Conservation (phyloP, 345 rosid species). For the Citrus unshiu region DNA sequence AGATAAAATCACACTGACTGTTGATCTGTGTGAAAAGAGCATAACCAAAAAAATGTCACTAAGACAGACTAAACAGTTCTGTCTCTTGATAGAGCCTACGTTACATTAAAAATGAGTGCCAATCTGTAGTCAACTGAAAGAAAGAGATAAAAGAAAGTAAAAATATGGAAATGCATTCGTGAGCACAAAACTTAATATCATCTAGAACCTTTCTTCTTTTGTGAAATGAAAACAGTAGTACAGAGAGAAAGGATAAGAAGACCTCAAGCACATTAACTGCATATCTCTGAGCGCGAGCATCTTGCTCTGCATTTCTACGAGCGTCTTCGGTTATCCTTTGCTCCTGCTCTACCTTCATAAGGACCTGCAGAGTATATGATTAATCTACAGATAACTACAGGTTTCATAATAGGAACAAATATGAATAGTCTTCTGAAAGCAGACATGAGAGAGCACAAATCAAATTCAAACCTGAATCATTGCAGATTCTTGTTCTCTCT, state of each 20-base stretch:
- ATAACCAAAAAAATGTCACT: background rate
- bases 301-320: conserved; percentile 70
- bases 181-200: background rate
- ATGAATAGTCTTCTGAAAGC: conserved; percentile 1
- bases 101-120: background rate
- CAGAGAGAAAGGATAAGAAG: background rate
- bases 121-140: background rate
- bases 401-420: background rate
- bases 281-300: conserved; percentile 65
- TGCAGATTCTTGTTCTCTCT: conserved; percentile 86
- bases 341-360: conserved; percentile 85
- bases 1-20: background rate
- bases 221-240: background rate
- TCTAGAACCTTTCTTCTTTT: background rate
- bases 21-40: conserved; percentile 1
- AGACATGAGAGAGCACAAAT: background rate
- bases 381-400: conserved; percentile 4
- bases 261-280: conserved; percentile 74
- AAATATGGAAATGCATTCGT: background rate
- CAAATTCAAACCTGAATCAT: conserved; percentile 58
- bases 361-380: conserved; percentile 42
- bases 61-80: background rate
- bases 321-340: conserved; percentile 93
- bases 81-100: background rate
- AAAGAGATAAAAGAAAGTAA: background rate